A percentile compares a stretch with the other conserved stretches of the same genome.
Conservation (phyloP, 2,329 filamentous ascomycete species). For the Diaporthe vaccinii region DNA sequence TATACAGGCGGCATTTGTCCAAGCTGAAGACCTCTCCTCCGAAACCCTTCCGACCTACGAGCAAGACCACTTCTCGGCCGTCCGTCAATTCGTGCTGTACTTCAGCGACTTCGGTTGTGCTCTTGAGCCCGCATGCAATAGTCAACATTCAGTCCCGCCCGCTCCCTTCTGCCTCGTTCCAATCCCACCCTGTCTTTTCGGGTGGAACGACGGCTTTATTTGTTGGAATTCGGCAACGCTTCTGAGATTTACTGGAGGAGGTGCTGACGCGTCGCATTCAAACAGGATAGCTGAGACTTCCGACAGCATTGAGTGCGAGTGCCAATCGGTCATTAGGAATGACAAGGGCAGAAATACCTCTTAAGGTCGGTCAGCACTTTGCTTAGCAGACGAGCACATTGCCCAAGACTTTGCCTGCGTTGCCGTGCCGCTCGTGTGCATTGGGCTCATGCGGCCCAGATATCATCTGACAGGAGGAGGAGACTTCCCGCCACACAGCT, state of each 20-base stretch:
- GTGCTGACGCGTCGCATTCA: slow-evolving; percentile 37
- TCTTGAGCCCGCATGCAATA: neutral
- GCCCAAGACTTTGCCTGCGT: slow-evolving; percentile 20
- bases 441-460: slow-evolving; percentile 36
- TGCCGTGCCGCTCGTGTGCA: slow-evolving; percentile 36
- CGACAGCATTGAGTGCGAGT: slow-evolving; percentile 31
- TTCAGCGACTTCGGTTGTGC: neutral
- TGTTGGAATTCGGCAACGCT: neutral
- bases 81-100: neutral
- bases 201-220: neutral
- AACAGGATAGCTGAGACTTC: slow-evolving; percentile 30
- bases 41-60: neutral
- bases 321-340: slow-evolving; percentile 40
- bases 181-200: neutral
- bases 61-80: neutral
- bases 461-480: slow-evolving; percentile 29
- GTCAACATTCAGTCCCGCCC: neutral
- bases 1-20: neutral
- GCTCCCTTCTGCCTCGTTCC: neutral
- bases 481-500: slow-evolving; percentile 23
- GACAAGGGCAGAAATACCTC: slow-evolving; percentile 41
- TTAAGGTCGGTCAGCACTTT: slow-evolving; percentile 41
- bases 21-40: neutral
- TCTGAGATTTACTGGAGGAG: neutral
- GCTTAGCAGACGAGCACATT: slow-evolving; percentile 23